Evolutionary conservation across 768 basidiomycete species (phyloP), one percentile per base, ranked within the genome.

Genomic region (Auriscalpium vulgare): DNA sequence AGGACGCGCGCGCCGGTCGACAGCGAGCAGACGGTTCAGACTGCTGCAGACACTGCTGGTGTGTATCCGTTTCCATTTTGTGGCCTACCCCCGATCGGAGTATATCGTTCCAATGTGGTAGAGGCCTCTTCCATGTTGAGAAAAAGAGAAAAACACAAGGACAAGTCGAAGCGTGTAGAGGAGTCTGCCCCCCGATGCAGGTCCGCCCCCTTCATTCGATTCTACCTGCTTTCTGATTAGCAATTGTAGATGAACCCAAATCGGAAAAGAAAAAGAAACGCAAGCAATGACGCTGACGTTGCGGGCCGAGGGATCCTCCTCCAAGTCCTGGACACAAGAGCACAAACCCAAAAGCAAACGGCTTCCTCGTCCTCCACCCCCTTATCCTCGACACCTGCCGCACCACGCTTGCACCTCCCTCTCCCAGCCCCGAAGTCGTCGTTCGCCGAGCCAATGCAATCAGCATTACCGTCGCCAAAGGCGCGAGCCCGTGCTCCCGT

Each of bases 391-490:
- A 46, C 57, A 21, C 43, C 50, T 35, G 14, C 10, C 14, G 62
- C 72, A 1, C 58, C 73, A 64, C 66, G 29, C 29, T 29, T 29
- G 29, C 29, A 1, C 29, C 29, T 29, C 16, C 59, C 69, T 3
- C 59, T 69, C 8, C 23, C 37, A 9, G 59, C 57, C 21, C 50
- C 55, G 29, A 29, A 16, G 56, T n/a, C 35, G 6, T 98, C 86
- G 75, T 77, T 97, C 19, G 64, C 70, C 23, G 82, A 81, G 59
- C 83, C n/a, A n/a, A 97, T 69, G 75, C 77, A 10, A 82, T 97
- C 62, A 87, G 84, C 10, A 83, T 97, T 50, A 80, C 81, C 55
- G 77, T 78, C 1, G 78, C 80, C 1, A 61, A 73, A 2, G 71
- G 75, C 45, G 75, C 37, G 65, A 75, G 4, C 62, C 74, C 17